phyloP scores from a whole-genome alignment of 2,329 filamentous ascomycete genomes.

The Microascus cirrosus region DNA sequence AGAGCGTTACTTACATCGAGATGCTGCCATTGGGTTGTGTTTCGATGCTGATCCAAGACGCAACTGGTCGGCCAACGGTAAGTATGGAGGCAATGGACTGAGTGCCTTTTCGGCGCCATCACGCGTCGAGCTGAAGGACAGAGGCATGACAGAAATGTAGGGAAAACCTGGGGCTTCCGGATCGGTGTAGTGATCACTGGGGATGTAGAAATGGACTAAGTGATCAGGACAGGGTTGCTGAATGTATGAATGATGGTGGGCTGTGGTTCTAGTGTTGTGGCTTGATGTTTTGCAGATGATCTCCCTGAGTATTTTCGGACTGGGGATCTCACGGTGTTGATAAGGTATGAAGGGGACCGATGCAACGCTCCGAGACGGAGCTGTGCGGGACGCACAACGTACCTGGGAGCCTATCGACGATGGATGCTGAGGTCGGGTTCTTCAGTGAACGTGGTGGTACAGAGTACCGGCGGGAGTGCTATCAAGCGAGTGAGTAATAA shows the following conservation, averaged over 20 bases:
- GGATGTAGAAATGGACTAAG: not conserved
- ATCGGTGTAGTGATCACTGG: not conserved
- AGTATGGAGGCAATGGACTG: not conserved
- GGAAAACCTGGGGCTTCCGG: not conserved
- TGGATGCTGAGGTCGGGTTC: not conserved
- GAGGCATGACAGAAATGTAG: not conserved
- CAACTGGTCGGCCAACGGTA: not conserved
- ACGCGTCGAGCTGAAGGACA: not conserved
- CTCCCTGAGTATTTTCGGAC: not conserved
- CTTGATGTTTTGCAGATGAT: not conserved
- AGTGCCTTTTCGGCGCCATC: too few relatives aligned
- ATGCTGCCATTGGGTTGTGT: not conserved
- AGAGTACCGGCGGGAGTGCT: slow-evolving; percentile 17
- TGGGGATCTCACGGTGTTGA: not conserved
- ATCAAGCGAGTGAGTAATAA: slow-evolving; percentile 44
- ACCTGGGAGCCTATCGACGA: not conserved
- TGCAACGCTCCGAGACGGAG: not conserved
- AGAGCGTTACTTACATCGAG: slow-evolving; percentile 1
- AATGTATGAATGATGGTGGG: not conserved
- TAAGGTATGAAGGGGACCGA: not conserved
- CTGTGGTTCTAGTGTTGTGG: not conserved
- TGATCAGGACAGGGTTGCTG: not conserved
- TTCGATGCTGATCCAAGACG: not conserved
- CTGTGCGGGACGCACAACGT: not conserved
- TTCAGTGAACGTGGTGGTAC: not conserved